Percentiles rank a stretch among this genome's conserved stretches.
phyloP scores from a whole-genome alignment of 345 rosid species.

The Sisymbrium altissimum region DNA sequence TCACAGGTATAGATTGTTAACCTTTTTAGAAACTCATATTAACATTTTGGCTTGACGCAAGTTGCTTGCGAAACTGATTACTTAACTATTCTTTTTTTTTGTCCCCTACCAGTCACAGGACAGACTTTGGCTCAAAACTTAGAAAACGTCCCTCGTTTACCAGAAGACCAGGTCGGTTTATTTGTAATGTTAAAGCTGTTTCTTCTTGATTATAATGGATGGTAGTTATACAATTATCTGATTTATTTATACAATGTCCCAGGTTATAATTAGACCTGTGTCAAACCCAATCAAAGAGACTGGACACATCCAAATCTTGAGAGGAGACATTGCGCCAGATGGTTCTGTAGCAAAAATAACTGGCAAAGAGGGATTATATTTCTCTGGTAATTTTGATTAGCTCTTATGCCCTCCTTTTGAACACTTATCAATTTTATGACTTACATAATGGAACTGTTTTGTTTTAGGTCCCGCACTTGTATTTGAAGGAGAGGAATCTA shows the following conservation, averaged over 20 bases:
- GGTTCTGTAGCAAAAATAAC: constrained; percentile 99
- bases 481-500: constrained; percentile 96
- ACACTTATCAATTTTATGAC: neutral
- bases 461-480: constrained; percentile 93
- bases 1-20: constrained; percentile 55
- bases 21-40: neutral
- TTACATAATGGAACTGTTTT: constrained; percentile 10
- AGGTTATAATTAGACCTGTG: constrained; percentile 75
- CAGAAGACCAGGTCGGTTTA: constrained; percentile 71
- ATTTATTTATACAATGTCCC: neutral
- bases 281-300: constrained; percentile 92
- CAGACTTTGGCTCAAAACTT: constrained; percentile 88
- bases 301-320: constrained; percentile 86
- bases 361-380: constrained; percentile 95
- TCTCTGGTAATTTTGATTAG: constrained; percentile 54
- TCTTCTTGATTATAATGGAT: constrained; percentile 16
- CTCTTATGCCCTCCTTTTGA: neutral
- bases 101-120: constrained; percentile 65
- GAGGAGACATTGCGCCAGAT: constrained; percentile 93
- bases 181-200: neutral
- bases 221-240: neutral
- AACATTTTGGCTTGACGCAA: constrained; percentile 3
- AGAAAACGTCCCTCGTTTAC: constrained; percentile 55
- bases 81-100: neutral
- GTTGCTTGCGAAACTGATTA: neutral